Evolutionary conservation across 2,329 filamentous ascomycete genomes (phyloP).

Genomic region (Metarhizium anisopliae): DNA sequence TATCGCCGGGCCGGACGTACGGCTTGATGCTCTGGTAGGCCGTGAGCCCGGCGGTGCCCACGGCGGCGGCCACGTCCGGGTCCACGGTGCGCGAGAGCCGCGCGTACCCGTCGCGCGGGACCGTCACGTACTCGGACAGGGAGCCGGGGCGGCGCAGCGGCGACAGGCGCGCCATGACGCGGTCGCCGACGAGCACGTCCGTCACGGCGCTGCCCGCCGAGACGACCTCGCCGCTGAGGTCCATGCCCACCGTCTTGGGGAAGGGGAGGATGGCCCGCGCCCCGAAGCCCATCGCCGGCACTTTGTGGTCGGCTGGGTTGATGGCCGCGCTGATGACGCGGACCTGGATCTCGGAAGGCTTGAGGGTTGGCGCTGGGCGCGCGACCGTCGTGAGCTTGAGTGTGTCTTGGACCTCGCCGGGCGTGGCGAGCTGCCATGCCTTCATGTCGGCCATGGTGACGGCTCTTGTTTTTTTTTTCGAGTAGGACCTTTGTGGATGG

Average conservation of each 20-base stretch:
- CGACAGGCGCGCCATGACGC: constrained; percentile 32
- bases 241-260: constrained; percentile 38
- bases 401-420: constrained; percentile 15
- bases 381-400: constrained; percentile 11
- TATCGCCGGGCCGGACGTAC: constrained; percentile 29
- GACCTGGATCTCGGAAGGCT: constrained; percentile 26
- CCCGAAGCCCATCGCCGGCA: constrained; percentile 30
- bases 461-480: no score
- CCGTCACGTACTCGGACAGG: constrained; percentile 27
- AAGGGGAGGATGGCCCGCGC: constrained; percentile 20
- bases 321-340: constrained; percentile 32
- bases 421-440: constrained; percentile 5
- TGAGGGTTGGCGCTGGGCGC: constrained; percentile 5
- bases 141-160: constrained; percentile 26
- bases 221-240: constrained; percentile 42
- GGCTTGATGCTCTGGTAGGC: constrained; percentile 1
- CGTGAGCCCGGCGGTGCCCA: not conserved
- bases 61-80: not conserved
- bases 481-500: no score
- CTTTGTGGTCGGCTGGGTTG: constrained; percentile 43
- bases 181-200: constrained; percentile 28
- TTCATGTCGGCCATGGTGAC: constrained; percentile 29
- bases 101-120: constrained; percentile 20
- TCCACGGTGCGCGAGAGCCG: constrained; percentile 21
- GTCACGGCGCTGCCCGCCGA: constrained; percentile 16